phyloP scores from a whole-genome alignment of 306 rosid species.

The Spatholobus suberectus region DNA sequence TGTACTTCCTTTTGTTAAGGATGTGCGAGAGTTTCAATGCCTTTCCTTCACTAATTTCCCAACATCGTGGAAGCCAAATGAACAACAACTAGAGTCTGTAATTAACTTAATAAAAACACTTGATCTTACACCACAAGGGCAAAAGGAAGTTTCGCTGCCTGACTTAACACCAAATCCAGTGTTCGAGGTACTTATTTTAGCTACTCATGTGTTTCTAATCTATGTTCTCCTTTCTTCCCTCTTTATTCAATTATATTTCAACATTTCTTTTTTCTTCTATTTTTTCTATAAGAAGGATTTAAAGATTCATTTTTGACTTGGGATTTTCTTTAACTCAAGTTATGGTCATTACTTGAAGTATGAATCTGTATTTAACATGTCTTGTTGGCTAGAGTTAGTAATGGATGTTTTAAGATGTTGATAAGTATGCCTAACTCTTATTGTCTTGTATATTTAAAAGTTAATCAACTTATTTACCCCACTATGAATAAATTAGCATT shows the following conservation, averaged over 20 bases:
- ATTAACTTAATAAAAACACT: constrained; percentile 72
- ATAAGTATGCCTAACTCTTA: constrained; percentile 12
- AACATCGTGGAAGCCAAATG: constrained; percentile 66
- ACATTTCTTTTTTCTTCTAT: background rate
- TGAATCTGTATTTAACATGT: constrained; percentile 13
- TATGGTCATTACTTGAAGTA: background rate
- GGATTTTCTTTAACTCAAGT: background rate
- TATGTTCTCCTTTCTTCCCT: background rate
- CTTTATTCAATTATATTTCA: background rate
- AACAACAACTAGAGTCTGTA: constrained; percentile 79
- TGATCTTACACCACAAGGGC: constrained; percentile 76
- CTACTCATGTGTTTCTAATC: too few relatives aligned
- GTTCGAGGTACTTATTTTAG: constrained; percentile 68
- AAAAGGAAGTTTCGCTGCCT: constrained; percentile 74
- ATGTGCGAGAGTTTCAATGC: constrained; percentile 90
- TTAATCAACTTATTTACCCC: constrained; percentile 13
- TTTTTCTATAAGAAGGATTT: background rate
- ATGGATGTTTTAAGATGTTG: background rate
- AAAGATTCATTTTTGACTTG: background rate
- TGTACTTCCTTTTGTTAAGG: constrained; percentile 86
- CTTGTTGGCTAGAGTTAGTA: constrained; percentile 7
- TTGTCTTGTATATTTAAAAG: constrained; percentile 5
- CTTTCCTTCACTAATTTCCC: constrained; percentile 76
- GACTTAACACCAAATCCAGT: constrained; percentile 85
- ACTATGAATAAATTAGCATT: background rate